These are phyloP conservation scores for Botrytis byssoidea DNA, from an alignment of 2,329 filamentous ascomycete species.

Conservation along the genomic window DNA sequence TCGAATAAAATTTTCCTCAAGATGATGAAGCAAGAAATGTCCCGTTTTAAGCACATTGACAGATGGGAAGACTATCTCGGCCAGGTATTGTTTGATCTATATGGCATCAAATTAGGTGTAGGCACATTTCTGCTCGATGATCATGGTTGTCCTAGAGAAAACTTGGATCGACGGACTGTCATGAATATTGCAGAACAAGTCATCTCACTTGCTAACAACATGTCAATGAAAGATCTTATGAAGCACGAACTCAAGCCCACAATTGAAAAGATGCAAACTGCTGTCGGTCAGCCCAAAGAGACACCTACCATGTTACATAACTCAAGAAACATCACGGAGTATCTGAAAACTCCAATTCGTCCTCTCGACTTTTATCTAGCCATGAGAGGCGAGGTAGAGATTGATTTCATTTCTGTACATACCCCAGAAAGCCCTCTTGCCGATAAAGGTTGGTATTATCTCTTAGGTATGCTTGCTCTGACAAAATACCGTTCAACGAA, in stretches of 20 bases:
- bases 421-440: constrained; percentile 70
- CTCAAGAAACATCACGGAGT: constrained; percentile 75
- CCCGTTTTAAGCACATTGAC: constrained; percentile 71
- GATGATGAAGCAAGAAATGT: constrained; percentile 81
- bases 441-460: constrained; percentile 85
- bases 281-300: constrained; percentile 75
- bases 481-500: constrained; percentile 65
- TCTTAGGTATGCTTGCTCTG: constrained; percentile 83
- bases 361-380: constrained; percentile 77
- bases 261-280: constrained; percentile 90
- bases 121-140: constrained; percentile 67
- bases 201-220: constrained; percentile 73
- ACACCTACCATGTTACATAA: constrained; percentile 84
- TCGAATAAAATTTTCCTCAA: constrained; percentile 87
- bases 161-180: constrained; percentile 76
- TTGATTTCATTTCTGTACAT: constrained; percentile 69
- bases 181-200: constrained; percentile 81
- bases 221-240: constrained; percentile 85
- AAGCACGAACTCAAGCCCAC: constrained; percentile 88
- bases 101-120: constrained; percentile 74
- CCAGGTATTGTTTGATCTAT: constrained; percentile 79
- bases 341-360: constrained; percentile 79
- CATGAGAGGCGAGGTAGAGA: constrained; percentile 72
- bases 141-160: constrained; percentile 75
- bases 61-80: constrained; percentile 85